Percentiles rank a stretch among this genome's conserved stretches.
Conservation (phyloP, 2,329 filamentous ascomycete species). For the Aspergillus transmontanensis region DNA sequence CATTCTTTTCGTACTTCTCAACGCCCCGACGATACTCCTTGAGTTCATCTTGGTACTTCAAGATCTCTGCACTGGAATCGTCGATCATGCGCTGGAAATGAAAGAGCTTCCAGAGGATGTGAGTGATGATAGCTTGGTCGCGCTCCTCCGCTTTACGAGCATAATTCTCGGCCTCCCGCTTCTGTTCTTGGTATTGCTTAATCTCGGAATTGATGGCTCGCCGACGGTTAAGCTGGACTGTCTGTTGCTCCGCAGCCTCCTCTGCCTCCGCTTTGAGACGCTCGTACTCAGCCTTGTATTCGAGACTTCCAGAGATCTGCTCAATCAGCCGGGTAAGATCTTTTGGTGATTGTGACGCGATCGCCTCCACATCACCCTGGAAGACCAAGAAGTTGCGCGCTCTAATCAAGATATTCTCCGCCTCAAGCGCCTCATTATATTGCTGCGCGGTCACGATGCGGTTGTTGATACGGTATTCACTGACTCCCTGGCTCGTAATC, state of each 20-base stretch:
- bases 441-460: slow-evolving; percentile 82
- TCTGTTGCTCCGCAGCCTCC: slow-evolving; percentile 83
- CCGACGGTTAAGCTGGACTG: slow-evolving; percentile 82
- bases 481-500: slow-evolving; percentile 84
- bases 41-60: slow-evolving; percentile 90
- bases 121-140: slow-evolving; percentile 87
- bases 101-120: slow-evolving; percentile 95
- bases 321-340: slow-evolving; percentile 93
- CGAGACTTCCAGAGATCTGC: slow-evolving; percentile 94
- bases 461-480: slow-evolving; percentile 97
- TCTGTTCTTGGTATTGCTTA: slow-evolving; percentile 96
- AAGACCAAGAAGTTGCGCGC: slow-evolving; percentile 98
- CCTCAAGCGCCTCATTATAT: slow-evolving; percentile 90
- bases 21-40: slow-evolving; percentile 90
- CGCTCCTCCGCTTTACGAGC: slow-evolving; percentile 87
- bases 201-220: slow-evolving; percentile 97
- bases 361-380: slow-evolving; percentile 95
- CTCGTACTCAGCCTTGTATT: slow-evolving; percentile 94
- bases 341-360: slow-evolving; percentile 91
- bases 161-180: slow-evolving; percentile 91
- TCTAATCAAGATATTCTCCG: slow-evolving; percentile 96
- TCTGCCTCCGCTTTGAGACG: slow-evolving; percentile 83
- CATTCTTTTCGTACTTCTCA: slow-evolving; percentile 75
- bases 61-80: slow-evolving; percentile 84
- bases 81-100: slow-evolving; percentile 94